Evolutionary conservation across 768 basidiomycete genomes (phyloP), one percentile per base, ranked within the genome.

Genomic region (Pluteus cervinus): DNA sequence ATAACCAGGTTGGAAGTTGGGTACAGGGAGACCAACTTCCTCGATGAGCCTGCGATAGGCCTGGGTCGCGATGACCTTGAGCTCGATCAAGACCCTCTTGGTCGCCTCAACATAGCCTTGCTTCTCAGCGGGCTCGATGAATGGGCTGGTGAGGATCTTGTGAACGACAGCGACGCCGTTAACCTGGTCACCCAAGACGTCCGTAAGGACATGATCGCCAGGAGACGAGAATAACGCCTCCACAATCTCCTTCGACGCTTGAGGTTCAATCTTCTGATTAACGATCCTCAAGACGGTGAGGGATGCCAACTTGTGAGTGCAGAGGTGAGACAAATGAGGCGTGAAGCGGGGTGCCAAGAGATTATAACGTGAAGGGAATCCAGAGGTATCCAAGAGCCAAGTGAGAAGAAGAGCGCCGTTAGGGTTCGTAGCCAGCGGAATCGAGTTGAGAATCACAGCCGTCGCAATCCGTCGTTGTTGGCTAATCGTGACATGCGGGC

Each of bases 231-330:
- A 96, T 46, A 99, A 64, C 2, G 90, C 86, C 34, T 91, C 82
- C 41, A 94, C 80, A 37, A 98, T 81, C 48, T 87, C 83, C 33
- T 66, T 71, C 14, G 89, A 87, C 10, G 96, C 94, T 29, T 87
- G 78, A 0, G 86, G 82, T 56, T 98, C 96, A 17, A 84, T 81
- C 62, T 88, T 90, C 62, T 99, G 96, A 55, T 98, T 97, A 58
- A 98, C 84, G 49, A 99, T 90, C 55, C 93, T 75, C 46, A 99
- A 71, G 26, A 98, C 91, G 1, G 92, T 94, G 47, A 93, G 71
- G 2, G 92, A 96, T 0, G 96, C 94, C 50, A 99, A 62, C 61
- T 98, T 98, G 69, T 99, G 96, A 3, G 91, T 96, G 68, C 93
- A 97, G 41, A 98, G 73, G 60, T 98, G 93, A 3, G 91, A 92